Conservation (phyloP, 371 early-diverging fungal species). For the Nematocida homosporus region DNA sequence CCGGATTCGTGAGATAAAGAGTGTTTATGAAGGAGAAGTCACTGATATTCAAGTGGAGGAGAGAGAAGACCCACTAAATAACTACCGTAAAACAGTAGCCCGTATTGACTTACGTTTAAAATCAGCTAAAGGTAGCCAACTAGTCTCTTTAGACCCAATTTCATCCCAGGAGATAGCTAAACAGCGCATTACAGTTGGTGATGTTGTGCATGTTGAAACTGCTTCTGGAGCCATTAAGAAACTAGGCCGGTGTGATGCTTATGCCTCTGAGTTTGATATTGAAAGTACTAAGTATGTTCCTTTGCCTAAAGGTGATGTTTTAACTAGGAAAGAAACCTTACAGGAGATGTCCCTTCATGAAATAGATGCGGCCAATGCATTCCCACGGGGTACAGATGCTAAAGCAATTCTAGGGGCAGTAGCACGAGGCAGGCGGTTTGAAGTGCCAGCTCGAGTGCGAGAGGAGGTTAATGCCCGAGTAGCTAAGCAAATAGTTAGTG, state of each 20-base stretch:
- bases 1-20: constrained; percentile 56
- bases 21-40: constrained; percentile 67
- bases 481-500: constrained; percentile 33
- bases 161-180: constrained; percentile 51
- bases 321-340: constrained; percentile 57
- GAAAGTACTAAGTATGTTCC: constrained; percentile 65
- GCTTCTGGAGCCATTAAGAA: constrained; percentile 60
- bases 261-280: constrained; percentile 63
- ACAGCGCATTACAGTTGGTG: constrained; percentile 60
- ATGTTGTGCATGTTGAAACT: constrained; percentile 65
- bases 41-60: constrained; percentile 55
- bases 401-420: constrained; percentile 45
- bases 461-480: constrained; percentile 56
- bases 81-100: constrained; percentile 39
- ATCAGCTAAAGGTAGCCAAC: constrained; percentile 58
- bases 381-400: constrained; percentile 51
- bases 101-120: constrained; percentile 52
- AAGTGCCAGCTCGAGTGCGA: constrained; percentile 55
- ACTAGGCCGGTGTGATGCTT: constrained; percentile 63
- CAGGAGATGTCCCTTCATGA: constrained; percentile 61
- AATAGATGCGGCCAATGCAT: constrained; percentile 58
- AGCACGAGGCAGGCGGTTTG: constrained; percentile 29
- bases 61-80: constrained; percentile 53
- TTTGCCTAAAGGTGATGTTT: constrained; percentile 60
- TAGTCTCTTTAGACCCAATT: constrained; percentile 46